These are phyloP conservation scores for Mucor circinelloides DNA, from an alignment of 371 early-diverging fungal genomes.

Conservation along the genomic window DNA sequence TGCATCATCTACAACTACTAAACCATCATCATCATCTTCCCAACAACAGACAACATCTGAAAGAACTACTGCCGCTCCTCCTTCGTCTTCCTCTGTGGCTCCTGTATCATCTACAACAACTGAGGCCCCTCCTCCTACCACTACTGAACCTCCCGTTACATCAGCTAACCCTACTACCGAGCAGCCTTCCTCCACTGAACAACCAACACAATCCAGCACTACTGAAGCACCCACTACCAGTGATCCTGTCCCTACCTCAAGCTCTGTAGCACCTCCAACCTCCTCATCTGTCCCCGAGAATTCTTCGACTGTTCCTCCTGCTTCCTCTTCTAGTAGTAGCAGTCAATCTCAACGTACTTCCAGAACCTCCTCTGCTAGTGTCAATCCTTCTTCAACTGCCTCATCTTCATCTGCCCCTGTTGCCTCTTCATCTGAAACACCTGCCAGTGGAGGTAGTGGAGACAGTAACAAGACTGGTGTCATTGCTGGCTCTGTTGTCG, in stretches of 20 bases:
- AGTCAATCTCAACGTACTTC: not conserved
- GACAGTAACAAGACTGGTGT: constrained; percentile 20
- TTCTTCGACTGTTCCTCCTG: not conserved
- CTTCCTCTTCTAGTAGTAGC: not conserved
- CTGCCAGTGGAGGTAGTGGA: not conserved
- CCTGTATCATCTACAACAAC: not conserved
- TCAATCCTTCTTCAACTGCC: not conserved
- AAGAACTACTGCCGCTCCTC: not conserved
- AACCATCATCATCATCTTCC: not conserved
- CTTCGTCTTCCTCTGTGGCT: not conserved
- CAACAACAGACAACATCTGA: not conserved
- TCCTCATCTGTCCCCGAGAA: not conserved
- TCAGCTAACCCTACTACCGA: not conserved
- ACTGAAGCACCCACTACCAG: constrained; percentile 1
- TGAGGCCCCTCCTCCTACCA: not conserved
- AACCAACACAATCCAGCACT: not conserved
- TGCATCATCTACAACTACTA: not conserved
- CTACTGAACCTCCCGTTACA: not conserved
- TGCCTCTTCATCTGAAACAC: not conserved
- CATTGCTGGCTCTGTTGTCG: constrained; percentile 47
- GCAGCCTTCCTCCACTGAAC: not conserved
- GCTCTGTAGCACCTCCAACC: not conserved
- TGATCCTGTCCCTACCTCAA: not conserved
- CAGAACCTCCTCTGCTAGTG: not conserved
- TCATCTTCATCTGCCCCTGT: not conserved